A percentile compares a stretch with the other conserved stretches of the same genome.
Conservation (phyloP, 345 rosid genomes). For the Lepidium africanum region DNA sequence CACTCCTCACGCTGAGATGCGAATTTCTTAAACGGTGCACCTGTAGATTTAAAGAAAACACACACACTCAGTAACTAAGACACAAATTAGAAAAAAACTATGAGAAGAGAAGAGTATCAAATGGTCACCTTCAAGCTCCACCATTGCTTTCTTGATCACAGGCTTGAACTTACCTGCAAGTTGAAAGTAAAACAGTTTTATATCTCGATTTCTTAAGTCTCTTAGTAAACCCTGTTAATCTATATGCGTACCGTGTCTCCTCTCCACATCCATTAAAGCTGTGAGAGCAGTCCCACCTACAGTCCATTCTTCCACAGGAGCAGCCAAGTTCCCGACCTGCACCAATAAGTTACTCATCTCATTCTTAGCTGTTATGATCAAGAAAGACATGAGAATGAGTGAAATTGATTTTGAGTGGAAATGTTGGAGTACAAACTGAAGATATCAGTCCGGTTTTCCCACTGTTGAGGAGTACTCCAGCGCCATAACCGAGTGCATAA, state of each 20-base stretch:
- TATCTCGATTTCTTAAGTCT: neutral
- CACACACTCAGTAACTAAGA: neutral
- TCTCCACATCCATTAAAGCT: conserved; percentile 95
- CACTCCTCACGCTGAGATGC: conserved; percentile 76
- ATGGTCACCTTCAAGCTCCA: conserved; percentile 87
- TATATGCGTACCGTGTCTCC: conserved; percentile 73
- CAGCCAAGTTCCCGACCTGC: conserved; percentile 91
- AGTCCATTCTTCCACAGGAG: conserved; percentile 87
- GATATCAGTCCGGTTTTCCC: conserved; percentile 93
- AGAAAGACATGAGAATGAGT: neutral
- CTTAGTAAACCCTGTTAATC: neutral
- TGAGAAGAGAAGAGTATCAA: neutral
- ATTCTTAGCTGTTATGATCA: neutral
- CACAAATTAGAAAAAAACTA: neutral
- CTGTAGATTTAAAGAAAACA: conserved; percentile 27
- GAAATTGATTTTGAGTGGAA: neutral
- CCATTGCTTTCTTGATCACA: conserved; percentile 99
- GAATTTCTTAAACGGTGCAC: conserved; percentile 85
- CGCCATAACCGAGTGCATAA: conserved; percentile 92
- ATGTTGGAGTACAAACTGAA: conserved; percentile 49
- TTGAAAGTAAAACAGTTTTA: neutral
- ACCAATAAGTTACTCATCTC: neutral
- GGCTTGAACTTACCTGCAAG: conserved; percentile 91
- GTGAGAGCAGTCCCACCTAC: conserved; percentile 96
- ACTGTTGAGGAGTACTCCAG: conserved; percentile 82